Evolutionary conservation across 805 yeast species (phyloP), one percentile per base, ranked within the genome.

Genomic region (Suhomyces sp.): DNA sequence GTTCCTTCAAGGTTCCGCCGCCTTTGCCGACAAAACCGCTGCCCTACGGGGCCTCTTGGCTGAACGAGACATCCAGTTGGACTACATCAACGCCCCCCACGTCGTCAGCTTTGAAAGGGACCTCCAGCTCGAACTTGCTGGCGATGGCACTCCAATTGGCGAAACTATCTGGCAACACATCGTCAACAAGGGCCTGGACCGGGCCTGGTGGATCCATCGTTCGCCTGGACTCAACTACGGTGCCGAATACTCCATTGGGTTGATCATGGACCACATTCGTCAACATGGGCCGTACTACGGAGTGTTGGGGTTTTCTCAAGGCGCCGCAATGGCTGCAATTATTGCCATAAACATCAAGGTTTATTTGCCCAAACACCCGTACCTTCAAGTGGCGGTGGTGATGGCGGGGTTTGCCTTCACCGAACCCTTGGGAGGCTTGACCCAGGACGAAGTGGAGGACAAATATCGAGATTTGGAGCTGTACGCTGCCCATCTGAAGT

Each of bases 201-300:
- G 68, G 19, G 59, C 69, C 43, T 67, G 72, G 71, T 65, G 63
- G 60, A 37, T 41, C n/a, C 55, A 47, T 24, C 39, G 42, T 1
- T 46, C 44, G 4, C 42, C 49, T 2, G 48, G 42, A 6, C 42
- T 17, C 10, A 56, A 63, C 34, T 35, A 42, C 7, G 69, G 69
- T 4, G 54, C 59, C 19, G 51, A 56, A 6, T 53, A 52, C 14
- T 43, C 68, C 1, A 34, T 62, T 17, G 34, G 53, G 5, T 54
- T 48, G 31, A 43, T 65, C 14, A 39, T 48, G 19, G 36, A 53
- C 1, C 50, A 66, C 36, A 54, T 68, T 25, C 46, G 48, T 24
- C 32, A 49, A 28, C 47, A 66, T 37, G 73, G 73, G 6, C 73
- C 73, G 1, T 67, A 60, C 43, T 63, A 63, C 31, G 72, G 72